A percentile compares a stretch with the other conserved stretches of the same genome.
Conservation (phyloP, 495 filamentous ascomycete genomes). For the Astrothelium subdiscretum region DNA sequence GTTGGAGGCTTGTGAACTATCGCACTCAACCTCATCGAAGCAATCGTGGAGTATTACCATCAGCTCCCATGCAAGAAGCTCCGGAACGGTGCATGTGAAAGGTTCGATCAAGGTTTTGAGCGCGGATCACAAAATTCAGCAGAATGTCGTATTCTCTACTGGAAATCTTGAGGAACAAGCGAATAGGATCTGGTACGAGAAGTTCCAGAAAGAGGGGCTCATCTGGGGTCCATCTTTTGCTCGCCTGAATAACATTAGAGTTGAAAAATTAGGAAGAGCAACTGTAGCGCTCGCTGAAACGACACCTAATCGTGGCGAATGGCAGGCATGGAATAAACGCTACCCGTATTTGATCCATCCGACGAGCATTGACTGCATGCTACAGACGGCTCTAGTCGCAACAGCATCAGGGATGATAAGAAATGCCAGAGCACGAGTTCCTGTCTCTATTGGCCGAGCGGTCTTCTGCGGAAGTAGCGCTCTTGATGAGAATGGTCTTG, state of each 20-base stretch:
- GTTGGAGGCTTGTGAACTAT: neutral
- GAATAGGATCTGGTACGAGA: constrained; percentile 1
- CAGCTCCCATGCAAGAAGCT: neutral
- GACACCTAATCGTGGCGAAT: constrained; percentile 26
- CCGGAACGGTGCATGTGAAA: neutral
- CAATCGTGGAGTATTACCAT: neutral
- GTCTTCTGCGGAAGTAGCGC: neutral
- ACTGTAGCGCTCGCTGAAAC: neutral
- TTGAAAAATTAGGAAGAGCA: neutral
- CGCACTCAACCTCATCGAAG: neutral
- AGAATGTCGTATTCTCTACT: neutral
- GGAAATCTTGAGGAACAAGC: neutral
- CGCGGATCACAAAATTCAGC: neutral
- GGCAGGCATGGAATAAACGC: constrained; percentile 32
- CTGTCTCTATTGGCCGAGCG: neutral
- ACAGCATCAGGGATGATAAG: neutral
- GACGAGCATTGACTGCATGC: constrained; percentile 29
- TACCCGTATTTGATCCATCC: constrained; percentile 41
- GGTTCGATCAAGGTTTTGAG: neutral
- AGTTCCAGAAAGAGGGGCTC: constrained; percentile 5
- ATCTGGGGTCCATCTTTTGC: constrained; percentile 4
- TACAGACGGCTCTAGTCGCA: constrained; percentile 1
- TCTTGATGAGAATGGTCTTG: neutral
- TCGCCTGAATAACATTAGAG: neutral
- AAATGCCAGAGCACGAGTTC: neutral